Evolutionary conservation across 2,329 filamentous ascomycete genomes (phyloP), one percentile per base, ranked within the genome.

Genomic region (Cercospora berteroae): DNA sequence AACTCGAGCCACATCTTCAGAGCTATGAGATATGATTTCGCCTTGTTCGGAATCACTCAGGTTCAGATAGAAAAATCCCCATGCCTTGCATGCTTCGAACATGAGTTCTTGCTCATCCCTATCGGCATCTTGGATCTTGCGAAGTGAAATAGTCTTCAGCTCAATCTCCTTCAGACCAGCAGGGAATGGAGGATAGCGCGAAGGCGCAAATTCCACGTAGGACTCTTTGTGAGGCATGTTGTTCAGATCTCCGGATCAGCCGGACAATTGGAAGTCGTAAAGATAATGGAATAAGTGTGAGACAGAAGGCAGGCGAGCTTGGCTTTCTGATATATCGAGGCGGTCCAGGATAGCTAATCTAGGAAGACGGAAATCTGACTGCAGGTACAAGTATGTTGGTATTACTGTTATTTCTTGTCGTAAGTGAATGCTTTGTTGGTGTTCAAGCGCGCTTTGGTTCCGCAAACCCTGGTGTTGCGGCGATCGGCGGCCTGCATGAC

Each of bases 21-120:
- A 68, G 29, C 74, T 73, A 10, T 73, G 63, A 13, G 66, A 36
- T 36, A 78, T 76, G 5, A 67, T 73, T 6, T 75, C 67, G 65
- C 76, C 77, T 58, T 72, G 68, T 18, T 74, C 68, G 6, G 69
- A 72, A n/a, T 72, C 70, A 4, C 69, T 66, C 2, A 87, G 76
- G 64, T 87, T 83, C 3, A 87, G 79, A 68, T 87, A 87, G 76
- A 87, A 87, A 76, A 87, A 87, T 1, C 85, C 85, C 5, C 86
- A 77, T 10, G 83, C 79, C 63, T 79, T 79, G 72, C 80, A 82
- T 5, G 80, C 80, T 55, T 79, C 69, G 72, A 80, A 81, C 33
- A 80, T 78, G 16, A 76, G 72, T 18, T 79, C 74, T 68, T 77
- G 70, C 59, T 81, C 81, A 25, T 70, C 71, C 10, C 61, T 3